Base-by-base conservation (phyloP, 2,329 filamentous ascomycete genomes). In the Lachnellula cervina region DNA sequence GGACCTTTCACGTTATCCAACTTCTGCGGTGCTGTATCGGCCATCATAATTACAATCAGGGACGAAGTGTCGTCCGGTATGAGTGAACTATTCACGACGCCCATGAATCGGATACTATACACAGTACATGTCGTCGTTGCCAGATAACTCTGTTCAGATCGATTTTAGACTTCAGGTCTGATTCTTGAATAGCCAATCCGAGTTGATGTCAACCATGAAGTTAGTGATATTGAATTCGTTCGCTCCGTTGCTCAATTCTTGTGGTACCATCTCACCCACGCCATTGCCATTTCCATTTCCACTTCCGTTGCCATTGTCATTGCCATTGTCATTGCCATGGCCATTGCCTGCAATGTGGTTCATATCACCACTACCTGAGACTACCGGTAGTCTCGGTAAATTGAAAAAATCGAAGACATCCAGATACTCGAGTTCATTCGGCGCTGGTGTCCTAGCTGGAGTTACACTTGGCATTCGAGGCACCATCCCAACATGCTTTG, bases 361-460 rank as follows among this genome's bases (percentile, higher is more conserved):
- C 67, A 61, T 32, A 49, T 69, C 17, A 47, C 64, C 48, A 60
- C n/a, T 28, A 8, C 67, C 51, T 49, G 67, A 16, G 32, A 74
- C 74, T 21, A 80, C 71, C 0, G 82, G 80, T 23, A 96, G 74
- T 17, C 90, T 78, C 1, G 92, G 92, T 54, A 95, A 84, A 68
- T 96, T 96, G 77, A 96, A 97, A 69, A 95, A 96, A 64, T 94
- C 90, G 69, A 97, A 96, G 0, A 96, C 89, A 65, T 96, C 91
- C 2, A 96, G 76, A 68, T 95, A 96, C 69, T 96, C 92, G 3
- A 96, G 76, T 67, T 96, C 90, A 63, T 94, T 90, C 1, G 88
- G 82, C 9, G 84, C 88, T 0, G 89, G 88, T 32, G 86, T 88
- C 60, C 83, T 80, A 1, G 81, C 80, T 1, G 84, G 83, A 0